phyloP scores from a whole-genome alignment of 2,329 filamentous ascomycete genomes.

The Leptographium galeiforme region DNA sequence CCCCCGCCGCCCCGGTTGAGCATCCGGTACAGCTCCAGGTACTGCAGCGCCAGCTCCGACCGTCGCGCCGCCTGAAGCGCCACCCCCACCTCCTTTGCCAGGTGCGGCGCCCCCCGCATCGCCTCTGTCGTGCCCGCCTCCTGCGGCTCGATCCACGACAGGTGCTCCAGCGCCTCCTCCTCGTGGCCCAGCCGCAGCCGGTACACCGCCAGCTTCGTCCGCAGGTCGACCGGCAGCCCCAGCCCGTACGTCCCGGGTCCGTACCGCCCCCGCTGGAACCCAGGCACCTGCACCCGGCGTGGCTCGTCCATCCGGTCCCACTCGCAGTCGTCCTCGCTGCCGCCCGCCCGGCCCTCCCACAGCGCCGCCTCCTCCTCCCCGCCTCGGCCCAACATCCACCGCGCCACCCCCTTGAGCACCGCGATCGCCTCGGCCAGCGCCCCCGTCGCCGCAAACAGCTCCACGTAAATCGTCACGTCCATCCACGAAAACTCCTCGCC shows the following conservation, averaged over 20 bases:
- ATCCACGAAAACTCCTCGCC: conserved; percentile 50
- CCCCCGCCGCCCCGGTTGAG: conserved; percentile 21
- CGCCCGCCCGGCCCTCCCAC: conserved; percentile 53
- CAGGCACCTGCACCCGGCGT: conserved; percentile 48
- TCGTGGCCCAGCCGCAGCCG: conserved; percentile 57
- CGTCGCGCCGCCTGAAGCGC: conserved; percentile 28
- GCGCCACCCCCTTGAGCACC: conserved; percentile 56
- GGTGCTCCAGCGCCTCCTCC: conserved; percentile 58
- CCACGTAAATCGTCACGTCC: conserved; percentile 73
- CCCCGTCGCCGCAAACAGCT: conserved; percentile 56
- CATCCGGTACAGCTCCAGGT: conserved; percentile 40
- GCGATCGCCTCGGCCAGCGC: conserved; percentile 52
- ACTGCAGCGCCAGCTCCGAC: conserved; percentile 33
- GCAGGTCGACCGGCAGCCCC: conserved; percentile 66
- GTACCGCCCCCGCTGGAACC: conserved; percentile 44
- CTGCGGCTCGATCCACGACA: conserved; percentile 56
- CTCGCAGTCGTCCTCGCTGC: conserved; percentile 66
- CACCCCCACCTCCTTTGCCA: conserved; percentile 56
- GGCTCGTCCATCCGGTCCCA: conserved; percentile 61
- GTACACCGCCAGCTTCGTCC: conserved; percentile 72
- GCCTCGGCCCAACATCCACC: conserved; percentile 68
- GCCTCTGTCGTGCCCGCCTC: conserved; percentile 33
- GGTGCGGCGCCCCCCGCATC: conserved; percentile 57
- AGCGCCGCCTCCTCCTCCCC: conserved; percentile 45
- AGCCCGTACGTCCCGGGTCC: conserved; percentile 51